Base-by-base conservation (phyloP, 1,139 yeast species). In the Torulaspora pretoriensis region DNA sequence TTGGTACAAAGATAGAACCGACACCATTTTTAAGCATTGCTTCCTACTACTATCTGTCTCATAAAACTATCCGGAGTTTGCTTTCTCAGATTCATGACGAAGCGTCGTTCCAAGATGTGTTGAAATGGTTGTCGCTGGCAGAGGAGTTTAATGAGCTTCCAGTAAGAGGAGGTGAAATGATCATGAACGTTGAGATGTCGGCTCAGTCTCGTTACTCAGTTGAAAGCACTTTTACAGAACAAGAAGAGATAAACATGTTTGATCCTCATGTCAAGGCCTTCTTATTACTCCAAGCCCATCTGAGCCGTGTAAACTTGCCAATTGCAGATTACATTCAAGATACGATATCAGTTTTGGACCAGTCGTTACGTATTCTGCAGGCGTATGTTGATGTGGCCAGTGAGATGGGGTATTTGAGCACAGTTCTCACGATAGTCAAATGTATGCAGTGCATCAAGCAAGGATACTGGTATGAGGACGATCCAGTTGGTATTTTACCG, bases 281-380 rank as follows among this genome's bases (percentile, higher is more conserved):
- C 60, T 71, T 92, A 54, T 73, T 92, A 49, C 64, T 92, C 10
- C 97, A 94, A 64, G 97, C 97, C 0, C 88, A 78, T 59, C 78
- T 94, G 77, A 77, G 84, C 48, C 72, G 96, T 46, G 75, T 85
- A 9, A 95, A 87, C 50, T 70, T 92, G 41, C 98, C 98, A 1
- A 87, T 94, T 60, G 94, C 96, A 0, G 99, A 92, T 71, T 94
- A 94, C 63, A 74, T 86, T 10, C 97, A 92, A 60, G 99, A 92
- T 66, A 89, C 96, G 0, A 80, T 89, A 16, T 83, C 97, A 0
- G 95, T 94, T 3, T 70, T 94, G 49, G 99, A 92, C 60, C 98
- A 92, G 68, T 80, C 95, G 4, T 72, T 94, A 58, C 96, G 98
- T 77, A 84, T 92, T 51, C 69, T 89, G 47, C 98, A 92, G 61